A percentile compares a stretch with the other conserved stretches of the same genome.
Evolutionary conservation across 2,329 filamentous ascomycete species (phyloP).

Genomic region (Aspergillus caelatus): DNA sequence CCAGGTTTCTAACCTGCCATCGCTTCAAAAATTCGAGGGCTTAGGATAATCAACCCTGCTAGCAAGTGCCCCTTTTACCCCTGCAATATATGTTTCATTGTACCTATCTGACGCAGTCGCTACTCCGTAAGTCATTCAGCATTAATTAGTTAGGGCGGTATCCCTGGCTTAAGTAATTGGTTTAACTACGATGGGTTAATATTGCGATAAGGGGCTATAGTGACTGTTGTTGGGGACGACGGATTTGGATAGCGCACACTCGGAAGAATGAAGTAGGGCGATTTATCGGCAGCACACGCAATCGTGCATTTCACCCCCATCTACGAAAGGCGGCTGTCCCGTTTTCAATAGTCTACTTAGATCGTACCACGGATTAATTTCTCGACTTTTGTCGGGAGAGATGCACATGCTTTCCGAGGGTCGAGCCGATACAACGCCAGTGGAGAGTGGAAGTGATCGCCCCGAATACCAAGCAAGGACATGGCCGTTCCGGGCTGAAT

Average conservation of each 20-base stretch:
- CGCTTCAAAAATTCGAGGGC: constrained; percentile 8
- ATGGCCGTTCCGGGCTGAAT: neutral
- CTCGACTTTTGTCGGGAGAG: neutral
- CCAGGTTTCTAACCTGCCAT: constrained; percentile 9
- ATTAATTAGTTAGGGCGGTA: neutral
- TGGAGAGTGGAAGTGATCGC: constrained; percentile 5
- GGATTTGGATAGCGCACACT: neutral
- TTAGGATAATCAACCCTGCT: constrained; percentile 18
- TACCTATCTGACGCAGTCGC: neutral
- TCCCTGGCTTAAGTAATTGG: neutral
- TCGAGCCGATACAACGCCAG: constrained; percentile 7
- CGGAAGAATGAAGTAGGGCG: neutral
- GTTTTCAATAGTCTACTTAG: neutral
- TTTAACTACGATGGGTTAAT: constrained; percentile 3
- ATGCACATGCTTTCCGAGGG: constrained; percentile 10
- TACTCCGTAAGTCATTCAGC: neutral
- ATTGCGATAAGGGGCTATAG: neutral
- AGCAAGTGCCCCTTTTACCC: constrained; percentile 18
- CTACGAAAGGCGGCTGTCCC: neutral
- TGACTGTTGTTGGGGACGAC: neutral
- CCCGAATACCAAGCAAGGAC: constrained; percentile 3
- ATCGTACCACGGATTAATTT: constrained; percentile 2
- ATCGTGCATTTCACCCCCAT: neutral
- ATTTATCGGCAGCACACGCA: neutral
- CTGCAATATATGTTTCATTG: neutral